phyloP scores from a whole-genome alignment of 2,329 filamentous ascomycete species.

The Coniochaeta sp. region DNA sequence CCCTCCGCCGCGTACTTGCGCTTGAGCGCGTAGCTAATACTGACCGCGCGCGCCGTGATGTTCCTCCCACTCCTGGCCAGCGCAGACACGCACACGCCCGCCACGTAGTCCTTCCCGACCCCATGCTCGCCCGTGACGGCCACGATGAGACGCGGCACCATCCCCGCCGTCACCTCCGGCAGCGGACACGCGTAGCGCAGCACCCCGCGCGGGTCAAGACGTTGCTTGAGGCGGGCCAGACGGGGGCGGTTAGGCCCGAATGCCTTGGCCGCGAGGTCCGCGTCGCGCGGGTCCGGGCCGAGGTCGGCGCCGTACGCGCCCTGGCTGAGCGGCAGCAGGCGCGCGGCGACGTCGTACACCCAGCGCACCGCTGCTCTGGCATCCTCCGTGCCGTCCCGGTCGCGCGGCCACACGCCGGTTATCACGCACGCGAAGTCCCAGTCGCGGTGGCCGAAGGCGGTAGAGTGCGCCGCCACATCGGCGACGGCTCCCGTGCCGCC shows the following conservation, averaged over 20 bases:
- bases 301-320: slow-evolving; percentile 56
- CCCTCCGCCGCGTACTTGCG: slow-evolving; percentile 43
- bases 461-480: slow-evolving; percentile 34
- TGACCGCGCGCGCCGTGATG: slow-evolving; percentile 33
- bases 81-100: slow-evolving; percentile 39
- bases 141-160: slow-evolving; percentile 39
- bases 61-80: slow-evolving; percentile 21
- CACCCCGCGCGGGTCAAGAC: slow-evolving; percentile 40
- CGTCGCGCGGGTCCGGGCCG: slow-evolving; percentile 53
- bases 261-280: slow-evolving; percentile 38
- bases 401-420: slow-evolving; percentile 53
- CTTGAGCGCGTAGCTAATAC: slow-evolving; percentile 54
- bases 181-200: slow-evolving; percentile 51
- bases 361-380: slow-evolving; percentile 35
- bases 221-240: slow-evolving; percentile 42
- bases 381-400: slow-evolving; percentile 36
- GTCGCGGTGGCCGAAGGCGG: slow-evolving; percentile 55
- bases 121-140: slow-evolving; percentile 48
- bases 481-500: slow-evolving; percentile 36
- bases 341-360: slow-evolving; percentile 45
- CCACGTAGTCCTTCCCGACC: slow-evolving; percentile 55
- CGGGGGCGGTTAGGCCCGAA: slow-evolving; percentile 48
- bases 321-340: slow-evolving; percentile 39
- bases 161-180: slow-evolving; percentile 23
- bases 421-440: slow-evolving; percentile 60